phyloP scores from a whole-genome alignment of 75 land plant species.

The Larix kaempferi region DNA sequence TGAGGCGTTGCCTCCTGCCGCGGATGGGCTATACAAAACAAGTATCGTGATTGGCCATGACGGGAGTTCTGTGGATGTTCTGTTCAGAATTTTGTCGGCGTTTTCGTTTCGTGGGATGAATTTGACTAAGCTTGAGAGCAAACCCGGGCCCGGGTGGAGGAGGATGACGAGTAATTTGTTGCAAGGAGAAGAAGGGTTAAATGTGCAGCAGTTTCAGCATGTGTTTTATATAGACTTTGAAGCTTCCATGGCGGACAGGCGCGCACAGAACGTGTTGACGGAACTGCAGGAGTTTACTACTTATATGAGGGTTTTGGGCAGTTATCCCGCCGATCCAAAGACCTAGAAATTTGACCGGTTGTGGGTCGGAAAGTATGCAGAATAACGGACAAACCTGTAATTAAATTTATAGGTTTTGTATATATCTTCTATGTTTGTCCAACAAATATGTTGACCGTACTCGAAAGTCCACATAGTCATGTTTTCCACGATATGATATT shows the following conservation, averaged over 20 bases:
- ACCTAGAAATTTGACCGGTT: too few species aligned
- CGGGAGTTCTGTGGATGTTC: slow-evolving; percentile 12
- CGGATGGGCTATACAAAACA: slow-evolving; percentile 10
- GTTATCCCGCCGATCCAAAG: slow-evolving; percentile 24
- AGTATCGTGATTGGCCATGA: slow-evolving; percentile 35
- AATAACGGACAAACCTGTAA: too few species aligned
- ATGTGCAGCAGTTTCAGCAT: slow-evolving; percentile 16
- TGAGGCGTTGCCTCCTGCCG: not conserved
- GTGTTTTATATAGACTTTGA: slow-evolving; percentile 25
- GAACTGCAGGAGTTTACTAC: slow-evolving; percentile 28
- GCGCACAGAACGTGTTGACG: slow-evolving; percentile 37
- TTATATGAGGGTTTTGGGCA: slow-evolving; percentile 24
- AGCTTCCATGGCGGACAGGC: slow-evolving; percentile 36
- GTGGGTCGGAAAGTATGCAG: too few species aligned
- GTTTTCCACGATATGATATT: too few species aligned
- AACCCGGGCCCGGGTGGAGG: not conserved
- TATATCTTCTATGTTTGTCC: too few species aligned
- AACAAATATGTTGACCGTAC: too few species aligned
- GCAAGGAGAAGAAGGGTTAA: slow-evolving; percentile 11
- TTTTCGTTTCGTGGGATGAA: slow-evolving; percentile 21
- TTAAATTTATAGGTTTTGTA: too few species aligned
- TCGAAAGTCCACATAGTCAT: too few species aligned
- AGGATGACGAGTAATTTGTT: not conserved
- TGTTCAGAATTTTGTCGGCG: slow-evolving; percentile 25
- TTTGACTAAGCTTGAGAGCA: slow-evolving; percentile 35